Evolutionary conservation across 2,329 filamentous ascomycete species (phyloP), one percentile per base, ranked within the genome.

Genomic region (Pseudonectria foliicola): DNA sequence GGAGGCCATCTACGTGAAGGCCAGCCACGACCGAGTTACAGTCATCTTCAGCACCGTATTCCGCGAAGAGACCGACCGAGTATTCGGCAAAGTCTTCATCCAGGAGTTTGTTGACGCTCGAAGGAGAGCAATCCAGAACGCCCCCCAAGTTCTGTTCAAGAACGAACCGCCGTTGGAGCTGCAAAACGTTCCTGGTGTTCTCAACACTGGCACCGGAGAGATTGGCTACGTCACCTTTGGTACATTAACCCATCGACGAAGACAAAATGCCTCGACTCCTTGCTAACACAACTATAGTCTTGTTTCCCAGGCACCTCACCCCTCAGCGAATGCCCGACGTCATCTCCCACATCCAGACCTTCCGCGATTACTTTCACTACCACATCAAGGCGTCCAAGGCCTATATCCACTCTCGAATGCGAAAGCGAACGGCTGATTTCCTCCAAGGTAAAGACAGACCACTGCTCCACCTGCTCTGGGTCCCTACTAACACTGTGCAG

Each of bases 321-420:
- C 79, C 80, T 11, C 87, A 95, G 63, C 79, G 88, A 57, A 86
- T 93, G 68, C 82, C 85, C 41, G 89, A 95, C 48, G 89, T 93
- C 59, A 98, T 99, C 51, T 95, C 89, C 33, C 93, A 98, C 62
- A 96, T 99, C 54, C 93, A 99, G 67, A 99, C 92, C 11, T 98
- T 98, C 85, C 85, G 92, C 49, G 92, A 98, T 60, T 98, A 98
- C 66, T 98, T 99, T 73, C 92, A 99, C 64, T 99, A 99, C 63
- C 92, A 98, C 65, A 98, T 98, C 67, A 98, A 98, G 68, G 93
- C 92, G 21, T 95, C 89, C 44, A 98, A 98, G 73, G 92, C 93
- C 34, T 98, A 95, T 57, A 98, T 98, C 48, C 92, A 98, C 73
- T 93, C 89, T 24, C 80, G 93, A 55, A 98, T 98, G 92, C 82